These are phyloP conservation scores for Suillus brevipes DNA, from an alignment of 768 basidiomycete species.

Conservation along the genomic window DNA sequence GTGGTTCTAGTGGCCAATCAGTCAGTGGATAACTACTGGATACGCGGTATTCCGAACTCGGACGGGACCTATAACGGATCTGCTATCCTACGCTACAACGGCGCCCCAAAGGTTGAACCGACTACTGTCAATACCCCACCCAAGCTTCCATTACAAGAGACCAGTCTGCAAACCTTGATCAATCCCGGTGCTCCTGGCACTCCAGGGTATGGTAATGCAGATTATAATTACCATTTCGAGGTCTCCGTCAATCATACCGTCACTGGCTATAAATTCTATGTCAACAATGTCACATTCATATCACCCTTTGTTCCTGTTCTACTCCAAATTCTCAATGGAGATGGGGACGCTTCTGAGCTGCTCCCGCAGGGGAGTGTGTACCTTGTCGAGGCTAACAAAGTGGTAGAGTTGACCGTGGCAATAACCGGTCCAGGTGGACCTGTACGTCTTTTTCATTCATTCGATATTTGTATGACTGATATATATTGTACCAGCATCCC, in stretches of 20 bases:
- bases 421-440: conserved; percentile 11
- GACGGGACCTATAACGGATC: conserved; percentile 21
- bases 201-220: conserved; percentile 39
- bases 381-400: conserved; percentile 25
- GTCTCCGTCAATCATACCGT: conserved; percentile 4
- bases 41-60: conserved; percentile 40
- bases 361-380: conserved; percentile 28
- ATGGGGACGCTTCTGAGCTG: conserved; percentile 27
- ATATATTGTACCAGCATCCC: conserved; percentile 33
- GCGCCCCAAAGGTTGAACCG: conserved; percentile 42
- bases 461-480: background rate
- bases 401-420: conserved; percentile 22
- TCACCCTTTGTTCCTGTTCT: conserved; percentile 41
- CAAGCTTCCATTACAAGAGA: conserved; percentile 32
- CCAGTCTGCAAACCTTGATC: conserved; percentile 23
- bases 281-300: conserved; percentile 17
- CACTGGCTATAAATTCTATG: conserved; percentile 2
- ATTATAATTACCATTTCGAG: conserved; percentile 30
- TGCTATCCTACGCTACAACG: conserved; percentile 52
- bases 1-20: conserved; percentile 34
- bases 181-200: conserved; percentile 40
- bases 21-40: conserved; percentile 45
- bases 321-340: conserved; percentile 45
- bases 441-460: background rate
- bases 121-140: conserved; percentile 31